phyloP scores from a whole-genome alignment of 1,139 yeast species.

The Sugiyamaella novakii region DNA sequence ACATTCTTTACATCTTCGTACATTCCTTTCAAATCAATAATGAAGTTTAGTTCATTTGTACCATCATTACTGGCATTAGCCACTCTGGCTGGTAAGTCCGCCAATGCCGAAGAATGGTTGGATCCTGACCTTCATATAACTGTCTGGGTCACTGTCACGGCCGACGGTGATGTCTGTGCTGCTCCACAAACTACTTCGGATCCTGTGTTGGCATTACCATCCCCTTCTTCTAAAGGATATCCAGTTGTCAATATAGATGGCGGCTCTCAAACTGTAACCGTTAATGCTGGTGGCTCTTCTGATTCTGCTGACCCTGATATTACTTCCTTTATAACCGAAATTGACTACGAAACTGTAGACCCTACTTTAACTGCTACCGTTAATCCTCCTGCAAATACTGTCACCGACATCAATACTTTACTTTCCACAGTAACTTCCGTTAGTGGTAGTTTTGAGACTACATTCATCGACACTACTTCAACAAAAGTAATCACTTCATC shows the following conservation, averaged over 20 bases:
- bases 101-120: constrained; percentile 14
- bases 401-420: constrained; percentile 15
- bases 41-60: constrained; percentile 16
- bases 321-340: not conserved
- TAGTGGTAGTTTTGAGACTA: constrained; percentile 5
- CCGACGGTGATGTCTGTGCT: constrained; percentile 27
- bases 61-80: constrained; percentile 18
- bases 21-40: not conserved
- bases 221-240: constrained; percentile 25
- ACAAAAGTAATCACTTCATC: constrained; percentile 21
- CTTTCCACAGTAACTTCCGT: constrained; percentile 8
- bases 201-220: constrained; percentile 11
- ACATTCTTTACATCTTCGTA: not conserved
- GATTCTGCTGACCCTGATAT: not conserved
- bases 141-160: constrained; percentile 33
- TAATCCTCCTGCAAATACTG: constrained; percentile 15
- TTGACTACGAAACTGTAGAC: constrained; percentile 11
- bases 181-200: constrained; percentile 22
- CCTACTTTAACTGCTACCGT: constrained; percentile 17
- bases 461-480: constrained; percentile 9
- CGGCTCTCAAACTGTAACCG: constrained; percentile 24
- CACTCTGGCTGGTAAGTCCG: constrained; percentile 16
- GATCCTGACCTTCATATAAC: constrained; percentile 26
- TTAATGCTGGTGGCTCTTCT: constrained; percentile 10
- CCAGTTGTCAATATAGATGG: constrained; percentile 34